Evolutionary conservation across 2,329 filamentous ascomycete species (phyloP).

Genomic region (Mycosphaerella sp.): DNA sequence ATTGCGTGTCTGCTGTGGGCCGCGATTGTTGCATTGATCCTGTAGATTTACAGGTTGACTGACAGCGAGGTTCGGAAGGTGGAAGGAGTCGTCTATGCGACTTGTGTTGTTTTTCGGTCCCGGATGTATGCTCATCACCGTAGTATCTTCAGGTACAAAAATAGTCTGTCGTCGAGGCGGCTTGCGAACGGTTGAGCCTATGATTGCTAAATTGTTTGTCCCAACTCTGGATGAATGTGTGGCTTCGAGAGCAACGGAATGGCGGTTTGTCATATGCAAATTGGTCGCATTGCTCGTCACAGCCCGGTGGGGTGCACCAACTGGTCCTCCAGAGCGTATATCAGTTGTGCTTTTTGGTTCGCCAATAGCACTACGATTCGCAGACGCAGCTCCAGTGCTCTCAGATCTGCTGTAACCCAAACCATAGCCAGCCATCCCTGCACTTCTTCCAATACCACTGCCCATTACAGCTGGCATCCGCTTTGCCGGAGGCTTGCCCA

Average conservation of each 20-base stretch:
- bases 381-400: not conserved
- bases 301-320: not conserved
- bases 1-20: too few species aligned
- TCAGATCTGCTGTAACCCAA: not conserved
- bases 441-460: not conserved
- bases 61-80: not conserved
- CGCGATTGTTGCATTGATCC: not conserved
- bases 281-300: not conserved
- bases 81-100: slow-evolving; percentile 33
- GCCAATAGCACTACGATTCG: not conserved
- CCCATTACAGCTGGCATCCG: not conserved
- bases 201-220: not conserved
- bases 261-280: not conserved
- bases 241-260: not conserved
- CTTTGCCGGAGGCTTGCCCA: slow-evolving; percentile 27
- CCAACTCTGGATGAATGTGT: not conserved
- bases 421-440: not conserved
- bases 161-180: slow-evolving; percentile 45
- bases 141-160: slow-evolving; percentile 49
- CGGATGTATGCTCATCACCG: slow-evolving; percentile 48
- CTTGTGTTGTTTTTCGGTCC: slow-evolving; percentile 34
- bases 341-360: not conserved
- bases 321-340: not conserved
- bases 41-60: not conserved
- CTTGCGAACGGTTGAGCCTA: slow-evolving; percentile 21